phyloP scores from a whole-genome alignment of 2,329 filamentous ascomycete genomes.

The Microsporum audouinii region DNA sequence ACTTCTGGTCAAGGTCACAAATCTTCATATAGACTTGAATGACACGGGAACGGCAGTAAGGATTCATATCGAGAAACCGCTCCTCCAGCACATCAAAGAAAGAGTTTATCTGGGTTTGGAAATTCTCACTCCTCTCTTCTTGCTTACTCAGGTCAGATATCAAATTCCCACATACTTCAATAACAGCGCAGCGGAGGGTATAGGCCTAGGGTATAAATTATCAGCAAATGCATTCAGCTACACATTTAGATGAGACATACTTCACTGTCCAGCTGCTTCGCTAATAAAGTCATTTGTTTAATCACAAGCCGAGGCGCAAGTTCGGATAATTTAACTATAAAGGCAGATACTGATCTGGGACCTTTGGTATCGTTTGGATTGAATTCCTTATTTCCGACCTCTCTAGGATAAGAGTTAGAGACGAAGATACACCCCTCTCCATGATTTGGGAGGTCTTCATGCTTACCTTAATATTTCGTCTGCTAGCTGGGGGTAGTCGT shows the following conservation, averaged over 20 bases:
- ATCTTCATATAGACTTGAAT: conserved; percentile 89
- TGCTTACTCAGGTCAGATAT: conserved; percentile 82
- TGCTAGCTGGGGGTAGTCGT: conserved; percentile 89
- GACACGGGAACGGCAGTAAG: conserved; percentile 81
- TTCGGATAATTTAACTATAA: conserved; percentile 87
- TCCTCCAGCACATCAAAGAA: conserved; percentile 97
- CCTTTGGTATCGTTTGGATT: conserved; percentile 92
- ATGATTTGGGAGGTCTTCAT: neutral
- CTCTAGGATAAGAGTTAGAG: conserved; percentile 38
- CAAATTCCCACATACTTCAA: conserved; percentile 95
- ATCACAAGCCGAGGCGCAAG: conserved; percentile 83
- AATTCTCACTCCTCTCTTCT: conserved; percentile 81
- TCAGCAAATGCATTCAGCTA: neutral
- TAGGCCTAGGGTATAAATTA: conserved; percentile 52
- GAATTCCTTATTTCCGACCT: conserved; percentile 95
- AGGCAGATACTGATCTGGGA: conserved; percentile 89
- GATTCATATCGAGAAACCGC: conserved; percentile 90
- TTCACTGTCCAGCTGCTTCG: conserved; percentile 92
- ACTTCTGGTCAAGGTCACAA: conserved; percentile 91
- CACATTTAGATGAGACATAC: conserved; percentile 31
- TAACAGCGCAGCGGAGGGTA: conserved; percentile 81
- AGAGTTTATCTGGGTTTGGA: conserved; percentile 88
- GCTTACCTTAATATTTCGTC: conserved; percentile 68
- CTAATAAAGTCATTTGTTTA: conserved; percentile 91
- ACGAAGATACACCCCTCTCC: neutral